Conservation (phyloP, 441 rosid genomes). For the Gossypium schwendimanii region DNA sequence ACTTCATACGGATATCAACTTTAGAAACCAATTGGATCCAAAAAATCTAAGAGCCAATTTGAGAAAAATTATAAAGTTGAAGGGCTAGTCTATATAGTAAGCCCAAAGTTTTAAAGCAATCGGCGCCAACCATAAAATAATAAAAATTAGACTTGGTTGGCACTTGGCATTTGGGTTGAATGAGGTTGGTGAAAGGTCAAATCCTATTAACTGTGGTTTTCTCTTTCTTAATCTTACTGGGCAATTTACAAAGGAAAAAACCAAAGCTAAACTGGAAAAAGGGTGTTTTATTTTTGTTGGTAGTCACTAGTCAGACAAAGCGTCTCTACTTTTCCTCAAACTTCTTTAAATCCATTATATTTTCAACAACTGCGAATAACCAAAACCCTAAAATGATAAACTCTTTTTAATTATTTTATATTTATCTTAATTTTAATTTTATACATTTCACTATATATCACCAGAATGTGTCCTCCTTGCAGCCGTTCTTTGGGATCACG, state of each 20-base stretch:
- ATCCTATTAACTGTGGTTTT: neutral
- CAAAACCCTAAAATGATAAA: neutral
- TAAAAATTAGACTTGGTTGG: neutral
- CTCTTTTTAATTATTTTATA: neutral
- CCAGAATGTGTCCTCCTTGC: no score
- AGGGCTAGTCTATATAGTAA: no score
- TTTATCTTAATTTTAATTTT: neutral
- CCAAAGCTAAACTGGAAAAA: neutral
- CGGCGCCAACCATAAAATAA: neutral
- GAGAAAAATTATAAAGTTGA: no score
- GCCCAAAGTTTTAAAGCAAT: no score
- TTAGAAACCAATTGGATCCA: no score
- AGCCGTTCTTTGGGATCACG: no score
- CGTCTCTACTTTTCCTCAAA: neutral
- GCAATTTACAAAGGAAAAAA: neutral
- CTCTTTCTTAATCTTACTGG: no score
- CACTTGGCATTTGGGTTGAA: neutral
- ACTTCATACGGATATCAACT: no score
- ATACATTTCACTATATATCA: no score
- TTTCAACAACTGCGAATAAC: neutral
- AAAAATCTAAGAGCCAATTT: no score
- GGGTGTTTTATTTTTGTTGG: neutral
- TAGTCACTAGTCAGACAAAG: neutral
- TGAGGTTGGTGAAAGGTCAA: constrained; percentile 18
- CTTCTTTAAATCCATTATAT: neutral